Evolutionary conservation across 345 rosid species (phyloP), one percentile per base, ranked within the genome.

Genomic region (Arabidopsis arenosa): DNA sequence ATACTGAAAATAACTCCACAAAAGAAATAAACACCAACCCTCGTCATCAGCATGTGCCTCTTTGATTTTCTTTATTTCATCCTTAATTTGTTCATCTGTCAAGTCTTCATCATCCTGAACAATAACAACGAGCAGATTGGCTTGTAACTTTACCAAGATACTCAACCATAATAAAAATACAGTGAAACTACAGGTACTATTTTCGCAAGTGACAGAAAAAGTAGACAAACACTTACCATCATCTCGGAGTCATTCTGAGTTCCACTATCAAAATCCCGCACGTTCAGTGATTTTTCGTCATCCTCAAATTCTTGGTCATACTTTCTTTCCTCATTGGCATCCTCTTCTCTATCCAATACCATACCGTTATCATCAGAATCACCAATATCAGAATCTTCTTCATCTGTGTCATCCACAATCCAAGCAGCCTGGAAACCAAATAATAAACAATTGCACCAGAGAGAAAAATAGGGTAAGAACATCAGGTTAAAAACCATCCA

Each of bases 21-120:
- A 9, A 53, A 8, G 14, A 47, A 74, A 48, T 39, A 72, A 53
- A 70, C 70, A 54, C 60, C 28, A 84, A 94, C 98, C 96, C 74
- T 94, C 96, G 70, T 94, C 96, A 72, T 89, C 96, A 44, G 93
- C 96, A 86, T 92, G 93, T 26, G 88, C 92, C 79, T 86, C 95
- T 82, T 92, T 94, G 56, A 90, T 84, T 83, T 81, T 92, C 75
- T 82, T 84, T 23, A 92, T 88, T 63, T 92, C 96, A 33, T 86
- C 91, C 80, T 89, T 89, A 70, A 89, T 83, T 73, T 92, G 97
- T 70, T 92, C 96, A 69, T 77, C 89, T 30, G 97, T 92, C 82
- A 90, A 74, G 74, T 79, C 85, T 55, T 94, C 97, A 48, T 85
- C 85, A 28, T 90, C 98, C 98, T 94, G 93, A 23, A 23, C 26